A percentile compares a stretch with the other conserved stretches of the same genome.
Conservation (phyloP, 768 basidiomycete genomes). For the Boletus rufocinnamomeus region DNA sequence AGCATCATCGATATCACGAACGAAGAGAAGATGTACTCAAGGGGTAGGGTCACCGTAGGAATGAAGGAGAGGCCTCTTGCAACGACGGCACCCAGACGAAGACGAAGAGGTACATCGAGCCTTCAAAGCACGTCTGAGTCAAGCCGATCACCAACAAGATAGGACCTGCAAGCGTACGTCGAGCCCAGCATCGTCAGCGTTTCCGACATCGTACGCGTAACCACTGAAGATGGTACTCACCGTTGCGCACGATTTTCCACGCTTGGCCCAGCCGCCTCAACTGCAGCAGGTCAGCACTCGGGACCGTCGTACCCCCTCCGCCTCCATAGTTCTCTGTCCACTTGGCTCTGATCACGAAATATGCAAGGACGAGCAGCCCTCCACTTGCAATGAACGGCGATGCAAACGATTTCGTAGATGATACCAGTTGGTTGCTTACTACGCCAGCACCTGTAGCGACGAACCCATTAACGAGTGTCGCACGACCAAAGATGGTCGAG, state of each 20-base stretch:
- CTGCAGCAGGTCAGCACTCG: slow-evolving; percentile 47
- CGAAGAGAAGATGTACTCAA: slow-evolving; percentile 78
- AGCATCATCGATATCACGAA: slow-evolving; percentile 87
- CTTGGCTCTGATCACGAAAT: slow-evolving; percentile 52
- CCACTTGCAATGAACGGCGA: slow-evolving; percentile 71
- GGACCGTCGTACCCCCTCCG: slow-evolving; percentile 31
- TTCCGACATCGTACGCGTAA: not conserved
- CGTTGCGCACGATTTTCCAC: slow-evolving; percentile 55
- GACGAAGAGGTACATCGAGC: slow-evolving; percentile 84
- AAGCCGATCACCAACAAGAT: slow-evolving; percentile 65
- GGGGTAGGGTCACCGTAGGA: slow-evolving; percentile 49
- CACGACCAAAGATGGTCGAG: slow-evolving; percentile 70
- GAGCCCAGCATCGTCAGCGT: slow-evolving; percentile 2
- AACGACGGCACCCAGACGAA: slow-evolving; percentile 81
- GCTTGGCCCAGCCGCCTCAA: slow-evolving; percentile 54
- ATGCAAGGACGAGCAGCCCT: slow-evolving; percentile 51
- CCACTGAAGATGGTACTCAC: slow-evolving; percentile 31
- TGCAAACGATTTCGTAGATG: slow-evolving; percentile 49
- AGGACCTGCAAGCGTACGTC: slow-evolving; percentile 44
- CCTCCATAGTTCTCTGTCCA: slow-evolving; percentile 77
- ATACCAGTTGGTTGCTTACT: slow-evolving; percentile 65
- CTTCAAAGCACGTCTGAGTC: slow-evolving; percentile 81
- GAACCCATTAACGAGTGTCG: slow-evolving; percentile 71
- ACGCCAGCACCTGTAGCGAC: slow-evolving; percentile 71
- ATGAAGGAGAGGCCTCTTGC: slow-evolving; percentile 55